Evolutionary conservation across 495 filamentous ascomycete species (phyloP), one percentile per base, ranked within the genome.

Genomic region (Aspergillus ellipticus): DNA sequence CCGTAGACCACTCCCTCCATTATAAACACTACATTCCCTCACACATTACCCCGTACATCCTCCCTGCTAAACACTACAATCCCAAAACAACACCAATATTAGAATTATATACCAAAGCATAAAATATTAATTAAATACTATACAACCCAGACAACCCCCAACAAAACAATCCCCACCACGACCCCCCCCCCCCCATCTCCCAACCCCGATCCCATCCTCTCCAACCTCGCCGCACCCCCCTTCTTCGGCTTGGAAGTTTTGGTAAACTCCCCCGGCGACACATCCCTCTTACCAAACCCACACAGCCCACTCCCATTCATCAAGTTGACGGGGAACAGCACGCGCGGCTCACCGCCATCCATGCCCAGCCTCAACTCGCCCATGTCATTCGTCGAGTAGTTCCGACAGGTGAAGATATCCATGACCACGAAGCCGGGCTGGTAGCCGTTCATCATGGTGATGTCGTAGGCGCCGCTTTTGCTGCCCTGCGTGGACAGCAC

Each of bases 401-500:
- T 65, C 1, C 63, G 66, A 57, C 84, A 85, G 37, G 61, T 70
- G 39, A 84, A 53, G 0, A 85, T 68, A 50, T 87, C 84, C 9
- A 75, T 69, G 0, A 82, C 55, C 0, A 42, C 39, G 0, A 58
- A 61, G 0, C 59, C 60, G 1, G 71, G 63, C 59, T 66, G 61
- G 59, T 69, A 83, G 52, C 55, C 76, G 59, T 62, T 60, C 4
- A 60, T 52, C 16, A 89, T 61, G 2, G 58, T 73, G 26, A 85
- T 63, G 0, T 65, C 69, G 54, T 79, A 79, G 2, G 64, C 58
- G 17, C 61, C 62, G 8, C 78, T 76, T 3, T 65, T 62, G 0
- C 65, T 58, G 0, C 86, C 85, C 29, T 77, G 68, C 50, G 85
- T 88, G 2, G 81, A 80, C 29, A 84, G 73, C 8, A 89, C 74